Evolutionary conservation across 192 early-diverging fungal genomes (phyloP), one percentile per base, ranked within the genome.

Genomic region (Umbelopsis isabellina): DNA sequence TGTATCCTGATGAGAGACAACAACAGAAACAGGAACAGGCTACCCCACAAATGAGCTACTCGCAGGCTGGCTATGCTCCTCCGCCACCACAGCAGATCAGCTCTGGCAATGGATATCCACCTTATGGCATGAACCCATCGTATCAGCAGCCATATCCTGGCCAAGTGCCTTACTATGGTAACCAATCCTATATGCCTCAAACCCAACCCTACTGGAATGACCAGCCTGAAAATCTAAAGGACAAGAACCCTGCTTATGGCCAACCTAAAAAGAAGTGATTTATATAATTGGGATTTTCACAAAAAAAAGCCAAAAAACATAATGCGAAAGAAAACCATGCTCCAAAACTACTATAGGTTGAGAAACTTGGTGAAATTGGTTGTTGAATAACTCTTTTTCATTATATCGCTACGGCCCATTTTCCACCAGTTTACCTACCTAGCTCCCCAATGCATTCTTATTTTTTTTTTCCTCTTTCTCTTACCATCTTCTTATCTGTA

Each of bases 91-190:
- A 61, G 33, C 55, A 61, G 16, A 61, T 61, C 25, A 61, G 13
- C n/a, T 61, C 55, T 35, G 55, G 55, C 11, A 61, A 61, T 35
- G 55, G 55, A 12, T 61, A 61, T 61, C 16, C 55, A 35, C 55
- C 55, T 25, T 61, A 61, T 61, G 55, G 27, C 18, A 61, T 61
- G 55, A 61, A 61, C 55, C 55, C 55, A 12, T 61, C 55, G 1
- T 61, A 61, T 61, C 55, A 61, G 55, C 55, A 61, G 55, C 55
- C 27, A 61, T 61, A 61, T 61, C 25, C 55, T 35, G 55, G 55
- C 4, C 55, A 61, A 35, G 55, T 61, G 2, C 55, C 55, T 11
- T 61, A 61, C 55, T 61, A 61, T 35, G 55, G 55, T 15, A 61
- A 61, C 13, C 55, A 61, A 33, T 30, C 27, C 25, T 61, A 61